A percentile compares a stretch with the other conserved stretches of the same genome.
Conservation (phyloP, 2,329 filamentous ascomycete genomes). For the Exophiala xenobiotica region DNA sequence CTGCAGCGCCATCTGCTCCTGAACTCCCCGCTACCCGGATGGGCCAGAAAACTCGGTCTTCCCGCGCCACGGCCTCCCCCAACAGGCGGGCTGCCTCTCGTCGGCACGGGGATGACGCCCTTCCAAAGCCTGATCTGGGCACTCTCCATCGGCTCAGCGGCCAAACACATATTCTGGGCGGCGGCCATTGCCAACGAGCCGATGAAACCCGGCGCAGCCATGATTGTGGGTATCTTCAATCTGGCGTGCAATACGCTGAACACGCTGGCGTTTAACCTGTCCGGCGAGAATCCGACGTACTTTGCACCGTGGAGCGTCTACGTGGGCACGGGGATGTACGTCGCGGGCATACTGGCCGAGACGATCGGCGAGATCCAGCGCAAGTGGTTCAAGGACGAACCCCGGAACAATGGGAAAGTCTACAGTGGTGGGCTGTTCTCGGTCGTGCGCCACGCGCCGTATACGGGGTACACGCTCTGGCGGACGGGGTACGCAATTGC, state of each 20-base stretch:
- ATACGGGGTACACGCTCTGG: slow-evolving; percentile 55
- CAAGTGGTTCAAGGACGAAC: slow-evolving; percentile 51
- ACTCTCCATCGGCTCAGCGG: slow-evolving; percentile 18
- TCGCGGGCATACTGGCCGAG: slow-evolving; percentile 55
- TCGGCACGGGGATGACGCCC: slow-evolving; percentile 17
- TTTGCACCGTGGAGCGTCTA: slow-evolving; percentile 37
- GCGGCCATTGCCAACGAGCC: slow-evolving; percentile 12
- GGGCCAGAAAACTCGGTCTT: slow-evolving; percentile 9
- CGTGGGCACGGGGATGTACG: slow-evolving; percentile 52
- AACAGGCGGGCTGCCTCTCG: slow-evolving; percentile 6
- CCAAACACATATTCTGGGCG: slow-evolving; percentile 26
- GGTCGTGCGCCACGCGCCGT: slow-evolving; percentile 55
- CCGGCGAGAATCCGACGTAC: slow-evolving; percentile 34
- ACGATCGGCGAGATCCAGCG: slow-evolving; percentile 59
- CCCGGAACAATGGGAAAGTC: slow-evolving; percentile 53
- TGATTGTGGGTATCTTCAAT: slow-evolving; percentile 54
- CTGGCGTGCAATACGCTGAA: slow-evolving; percentile 56
- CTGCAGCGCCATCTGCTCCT: slow-evolving; percentile 18
- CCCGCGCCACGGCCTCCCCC: slow-evolving; percentile 5
- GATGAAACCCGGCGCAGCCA: slow-evolving; percentile 38
- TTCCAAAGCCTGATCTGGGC: slow-evolving; percentile 22
- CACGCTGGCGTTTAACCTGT: slow-evolving; percentile 54
- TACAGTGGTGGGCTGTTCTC: slow-evolving; percentile 52
- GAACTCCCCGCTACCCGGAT: slow-evolving; percentile 10
- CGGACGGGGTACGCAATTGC: slow-evolving; percentile 50